A percentile compares a stretch with the other conserved stretches of the same genome.
phyloP scores from a whole-genome alignment of 2,329 filamentous ascomycete genomes.

The Aspergillus aculeatinus region DNA sequence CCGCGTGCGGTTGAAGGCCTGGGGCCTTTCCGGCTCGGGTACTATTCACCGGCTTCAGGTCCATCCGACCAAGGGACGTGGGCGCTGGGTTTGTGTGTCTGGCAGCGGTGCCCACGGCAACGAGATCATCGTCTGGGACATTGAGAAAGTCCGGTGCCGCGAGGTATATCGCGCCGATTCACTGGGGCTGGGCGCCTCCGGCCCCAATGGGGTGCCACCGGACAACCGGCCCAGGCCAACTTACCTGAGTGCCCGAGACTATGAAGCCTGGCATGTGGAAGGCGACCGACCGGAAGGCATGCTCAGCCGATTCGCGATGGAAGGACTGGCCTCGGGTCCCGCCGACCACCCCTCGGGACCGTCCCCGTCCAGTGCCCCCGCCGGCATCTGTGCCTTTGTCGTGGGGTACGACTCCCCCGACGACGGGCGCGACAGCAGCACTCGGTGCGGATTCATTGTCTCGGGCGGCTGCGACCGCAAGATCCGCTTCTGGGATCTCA shows the following conservation, averaged over 20 bases:
- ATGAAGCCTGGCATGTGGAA: conserved; percentile 85
- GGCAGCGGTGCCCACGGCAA: conserved; percentile 77
- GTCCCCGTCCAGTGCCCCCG: conserved; percentile 16
- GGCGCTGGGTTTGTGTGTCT: conserved; percentile 82
- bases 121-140: conserved; percentile 92
- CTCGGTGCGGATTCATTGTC: conserved; percentile 78
- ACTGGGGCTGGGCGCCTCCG: conserved; percentile 18
- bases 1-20: conserved; percentile 79
- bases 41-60: conserved; percentile 76
- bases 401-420: conserved; percentile 70
- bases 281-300: conserved; percentile 85
- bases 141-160: conserved; percentile 83
- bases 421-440: conserved; percentile 54
- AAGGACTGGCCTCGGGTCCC: conserved; percentile 44
- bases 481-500: conserved; percentile 90
- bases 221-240: conserved; percentile 48
- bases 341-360: conserved; percentile 53
- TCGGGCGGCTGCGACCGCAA: conserved; percentile 88
- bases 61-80: conserved; percentile 74
- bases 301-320: conserved; percentile 75
- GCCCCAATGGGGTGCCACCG: conserved; percentile 40
- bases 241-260: conserved; percentile 53
- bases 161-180: conserved; percentile 74
- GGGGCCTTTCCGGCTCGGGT: conserved; percentile 79
- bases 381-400: conserved; percentile 71